phyloP scores from a whole-genome alignment of 2,329 filamentous ascomycete genomes.

The Truncatella angustata region DNA sequence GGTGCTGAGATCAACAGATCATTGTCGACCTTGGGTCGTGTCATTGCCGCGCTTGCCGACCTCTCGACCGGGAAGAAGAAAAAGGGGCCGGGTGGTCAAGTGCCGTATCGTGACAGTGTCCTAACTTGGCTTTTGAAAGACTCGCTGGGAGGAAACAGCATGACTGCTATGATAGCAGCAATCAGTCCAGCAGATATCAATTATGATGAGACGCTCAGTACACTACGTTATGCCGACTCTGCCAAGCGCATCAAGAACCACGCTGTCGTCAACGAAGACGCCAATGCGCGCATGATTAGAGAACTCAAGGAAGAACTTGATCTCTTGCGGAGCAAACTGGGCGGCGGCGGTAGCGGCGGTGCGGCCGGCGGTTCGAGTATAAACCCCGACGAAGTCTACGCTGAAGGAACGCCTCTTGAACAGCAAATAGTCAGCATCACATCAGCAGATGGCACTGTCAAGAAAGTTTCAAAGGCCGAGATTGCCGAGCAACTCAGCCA shows the following conservation, averaged over 20 bases:
- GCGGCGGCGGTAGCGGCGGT: constrained; percentile 48
- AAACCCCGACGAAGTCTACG: constrained; percentile 78
- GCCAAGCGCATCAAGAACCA: constrained; percentile 99
- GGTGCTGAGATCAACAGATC: constrained; percentile 98
- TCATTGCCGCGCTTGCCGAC: constrained; percentile 94
- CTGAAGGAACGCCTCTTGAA: constrained; percentile 87
- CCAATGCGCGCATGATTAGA: constrained; percentile 97
- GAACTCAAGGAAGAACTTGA: constrained; percentile 94
- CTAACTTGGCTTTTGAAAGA: constrained; percentile 97
- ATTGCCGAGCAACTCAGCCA: constrained; percentile 96
- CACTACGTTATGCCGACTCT: constrained; percentile 92
- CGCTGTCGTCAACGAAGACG: constrained; percentile 97
- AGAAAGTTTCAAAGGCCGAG: constrained; percentile 97
- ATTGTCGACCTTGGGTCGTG: constrained; percentile 90
- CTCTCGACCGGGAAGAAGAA: constrained; percentile 82
- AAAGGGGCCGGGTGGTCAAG: constrained; percentile 67
- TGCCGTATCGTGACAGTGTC: constrained; percentile 95
- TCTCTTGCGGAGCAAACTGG: constrained; percentile 81
- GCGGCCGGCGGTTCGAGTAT: constrained; percentile 49
- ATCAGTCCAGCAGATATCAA: constrained; percentile 99
- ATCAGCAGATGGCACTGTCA: constrained; percentile 77
- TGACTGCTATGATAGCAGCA: constrained; percentile 99
- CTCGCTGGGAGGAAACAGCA: constrained; percentile 94
- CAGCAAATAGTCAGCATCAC: constrained; percentile 96
- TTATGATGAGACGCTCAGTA: constrained; percentile 96